A percentile compares a stretch with the other conserved stretches of the same genome.
These are phyloP conservation scores for Hymenotorrendiella dingleyae DNA, from an alignment of 2,329 filamentous ascomycete species.

Conservation along the genomic window DNA sequence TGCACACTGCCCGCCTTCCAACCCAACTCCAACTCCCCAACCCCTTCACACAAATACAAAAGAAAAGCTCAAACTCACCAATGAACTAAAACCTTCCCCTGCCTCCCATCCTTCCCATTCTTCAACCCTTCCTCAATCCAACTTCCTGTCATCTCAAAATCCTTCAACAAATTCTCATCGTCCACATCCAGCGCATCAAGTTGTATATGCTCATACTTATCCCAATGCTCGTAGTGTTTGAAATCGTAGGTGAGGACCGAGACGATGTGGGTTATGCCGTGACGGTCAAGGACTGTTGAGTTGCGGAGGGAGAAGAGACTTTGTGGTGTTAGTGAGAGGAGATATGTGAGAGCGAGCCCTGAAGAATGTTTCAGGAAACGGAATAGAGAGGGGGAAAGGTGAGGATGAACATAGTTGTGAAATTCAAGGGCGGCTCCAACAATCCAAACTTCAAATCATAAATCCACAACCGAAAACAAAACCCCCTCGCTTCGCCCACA, in stretches of 20 bases:
- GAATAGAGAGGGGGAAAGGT: not conserved
- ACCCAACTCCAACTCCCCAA: too few species aligned
- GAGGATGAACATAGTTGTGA: not conserved
- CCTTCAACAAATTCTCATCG: slow-evolving; percentile 77
- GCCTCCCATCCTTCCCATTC: slow-evolving; percentile 42
- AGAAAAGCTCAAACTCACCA: slow-evolving; percentile 44
- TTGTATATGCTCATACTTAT: slow-evolving; percentile 63
- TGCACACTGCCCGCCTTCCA: too few species aligned
- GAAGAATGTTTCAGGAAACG: too few species aligned
- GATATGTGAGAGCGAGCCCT: not conserved
- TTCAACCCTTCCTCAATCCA: slow-evolving; percentile 77
- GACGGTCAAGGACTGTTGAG: slow-evolving; percentile 61
- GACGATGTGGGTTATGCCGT: slow-evolving; percentile 84
- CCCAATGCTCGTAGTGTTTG: slow-evolving; percentile 49
- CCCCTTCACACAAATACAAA: not conserved
- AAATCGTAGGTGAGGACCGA: slow-evolving; percentile 66
- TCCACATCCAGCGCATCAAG: slow-evolving; percentile 89
- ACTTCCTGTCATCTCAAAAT: slow-evolving; percentile 69
- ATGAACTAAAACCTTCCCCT: slow-evolving; percentile 61
- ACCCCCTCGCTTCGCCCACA: too few species aligned
- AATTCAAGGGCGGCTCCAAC: too few species aligned
- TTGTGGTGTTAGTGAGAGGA: slow-evolving; percentile 38
- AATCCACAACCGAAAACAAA: too few species aligned
- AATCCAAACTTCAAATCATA: too few species aligned
- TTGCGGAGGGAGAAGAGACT: slow-evolving; percentile 72